Conservation (phyloP, 345 rosid genomes). For the Lumnitzera littorea region DNA sequence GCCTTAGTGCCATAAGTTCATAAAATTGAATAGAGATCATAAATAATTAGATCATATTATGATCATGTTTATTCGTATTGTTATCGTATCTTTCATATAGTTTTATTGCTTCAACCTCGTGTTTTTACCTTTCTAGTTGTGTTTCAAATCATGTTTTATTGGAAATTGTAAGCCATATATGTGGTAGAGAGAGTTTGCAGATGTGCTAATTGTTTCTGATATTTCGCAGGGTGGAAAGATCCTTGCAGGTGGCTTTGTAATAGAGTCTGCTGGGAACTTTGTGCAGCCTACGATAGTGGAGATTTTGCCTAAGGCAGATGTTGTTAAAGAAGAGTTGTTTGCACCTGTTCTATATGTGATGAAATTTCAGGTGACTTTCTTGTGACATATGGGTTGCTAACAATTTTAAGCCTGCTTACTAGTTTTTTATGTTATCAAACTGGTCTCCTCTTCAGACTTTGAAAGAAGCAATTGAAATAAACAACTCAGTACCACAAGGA, state of each 20-base stretch:
- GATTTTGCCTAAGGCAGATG: slow-evolving; percentile 57
- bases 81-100: too few relatives aligned
- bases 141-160: too few relatives aligned
- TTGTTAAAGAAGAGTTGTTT: slow-evolving; percentile 88
- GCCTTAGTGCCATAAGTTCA: too few relatives aligned
- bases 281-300: slow-evolving; percentile 94
- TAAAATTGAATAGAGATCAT: too few relatives aligned
- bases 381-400: not conserved
- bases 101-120: too few relatives aligned
- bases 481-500: slow-evolving; percentile 96
- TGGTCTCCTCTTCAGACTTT: slow-evolving; percentile 42
- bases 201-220: not conserved
- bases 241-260: slow-evolving; percentile 63
- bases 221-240: slow-evolving; percentile 76
- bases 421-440: not conserved
- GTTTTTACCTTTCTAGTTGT: too few relatives aligned
- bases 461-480: slow-evolving; percentile 79
- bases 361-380: slow-evolving; percentile 68
- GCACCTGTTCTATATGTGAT: slow-evolving; percentile 85
- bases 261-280: slow-evolving; percentile 76
- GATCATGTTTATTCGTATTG: too few relatives aligned
- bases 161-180: too few relatives aligned
- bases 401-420: too few relatives aligned
- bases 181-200: too few relatives aligned
- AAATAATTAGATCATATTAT: too few relatives aligned